Evolutionary conservation across 257 asterid genomes (phyloP).

Genomic region (Capsicum baccatum): DNA sequence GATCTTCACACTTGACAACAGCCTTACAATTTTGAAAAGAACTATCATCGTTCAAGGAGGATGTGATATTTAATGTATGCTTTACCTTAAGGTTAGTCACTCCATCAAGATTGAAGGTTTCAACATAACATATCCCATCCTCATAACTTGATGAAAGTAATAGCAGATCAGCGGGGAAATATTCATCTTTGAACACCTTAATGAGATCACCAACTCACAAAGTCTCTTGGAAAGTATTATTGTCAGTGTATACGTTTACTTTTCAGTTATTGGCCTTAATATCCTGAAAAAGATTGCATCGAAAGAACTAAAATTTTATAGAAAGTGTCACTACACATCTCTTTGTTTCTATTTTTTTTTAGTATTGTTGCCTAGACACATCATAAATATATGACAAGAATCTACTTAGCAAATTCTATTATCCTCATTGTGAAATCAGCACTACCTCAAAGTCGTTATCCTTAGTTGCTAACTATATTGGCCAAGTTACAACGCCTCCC

Average conservation of each 20-base stretch:
- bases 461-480: neutral
- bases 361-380: no score
- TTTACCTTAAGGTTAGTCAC: constrained; percentile 50
- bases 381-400: no score
- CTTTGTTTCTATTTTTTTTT: no score
- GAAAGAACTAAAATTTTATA: no score
- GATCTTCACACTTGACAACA: constrained; percentile 85
- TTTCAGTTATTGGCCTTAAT: no score
- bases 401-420: no score
- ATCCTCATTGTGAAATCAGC: neutral
- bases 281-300: no score
- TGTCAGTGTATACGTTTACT: no score
- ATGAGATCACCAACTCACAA: constrained; percentile 74
- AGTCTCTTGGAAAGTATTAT: no score
- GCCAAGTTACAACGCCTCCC: no score
- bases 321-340: no score
- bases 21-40: constrained; percentile 67
- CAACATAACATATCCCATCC: constrained; percentile 94
- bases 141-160: constrained; percentile 88
- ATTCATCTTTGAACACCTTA: constrained; percentile 80
- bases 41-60: constrained; percentile 56
- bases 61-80: constrained; percentile 78
- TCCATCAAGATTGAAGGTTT: constrained; percentile 84
- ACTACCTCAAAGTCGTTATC: neutral
- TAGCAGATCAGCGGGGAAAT: constrained; percentile 86